Base-by-base conservation (phyloP, 2,329 filamentous ascomycete genomes). In the Trichophyton verrucosum region DNA sequence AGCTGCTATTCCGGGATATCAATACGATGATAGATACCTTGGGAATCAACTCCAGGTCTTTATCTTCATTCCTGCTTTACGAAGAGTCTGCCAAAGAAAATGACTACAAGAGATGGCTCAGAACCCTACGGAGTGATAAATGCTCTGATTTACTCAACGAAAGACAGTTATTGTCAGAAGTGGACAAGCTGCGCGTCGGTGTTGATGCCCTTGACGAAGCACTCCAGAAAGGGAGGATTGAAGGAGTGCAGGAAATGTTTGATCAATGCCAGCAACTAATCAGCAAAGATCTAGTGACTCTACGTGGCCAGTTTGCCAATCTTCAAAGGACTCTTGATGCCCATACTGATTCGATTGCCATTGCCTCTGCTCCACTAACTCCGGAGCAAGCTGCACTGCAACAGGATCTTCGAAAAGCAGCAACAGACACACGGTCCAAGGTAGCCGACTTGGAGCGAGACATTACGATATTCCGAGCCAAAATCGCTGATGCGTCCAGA, bases 1-100 rank as follows among this genome's bases (percentile, higher is more conserved):
- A 80, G 66, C 71, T 74, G 58, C 66, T 80, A 2, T 80, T 78
- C 63, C 75, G 77, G 11, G 78, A 80, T 62, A 78, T 79, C 64
- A 80, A 79, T 72, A 88, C 88, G 11, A 99, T 97, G 94, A 86
- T 99, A 49, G 90, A 96, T 68, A 92, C 89, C 0, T 77, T 97
- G 46, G 92, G 92, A 8, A 81, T 96, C 57, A 97, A 97, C 70
- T 84, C 88, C 4, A 82, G 92, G 15, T 84, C 80, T 6, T 68
- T 86, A 47, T 73, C 78, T 20, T 76, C 79, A 0, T 86, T 82
- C 67, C 73, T 91, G 61, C 64, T 76, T 38, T 75, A 76, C 61
- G 75, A 78, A 63, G 66, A 74, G 61, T 65, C 66, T 3, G 60
- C 65, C 9, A 78, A 78, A 9, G 77, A 84, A 57, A 74, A 78